These are phyloP conservation scores for Acanthamoeba castellanii DNA, from an alignment of 208 protist genomes.

Conservation along the genomic window DNA sequence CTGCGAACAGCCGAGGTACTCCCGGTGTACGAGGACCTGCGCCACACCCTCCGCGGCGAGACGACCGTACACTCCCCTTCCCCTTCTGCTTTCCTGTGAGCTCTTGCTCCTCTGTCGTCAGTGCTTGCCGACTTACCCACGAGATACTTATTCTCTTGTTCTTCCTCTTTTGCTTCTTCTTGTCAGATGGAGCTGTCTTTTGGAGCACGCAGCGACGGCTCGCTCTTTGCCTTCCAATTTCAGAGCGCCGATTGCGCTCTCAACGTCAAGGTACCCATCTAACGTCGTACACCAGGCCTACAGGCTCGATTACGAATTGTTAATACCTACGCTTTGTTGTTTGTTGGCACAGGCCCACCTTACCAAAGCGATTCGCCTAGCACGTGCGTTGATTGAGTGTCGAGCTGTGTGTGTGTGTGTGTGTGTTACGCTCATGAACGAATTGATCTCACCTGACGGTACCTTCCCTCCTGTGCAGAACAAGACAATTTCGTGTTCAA, in stretches of 20 bases:
- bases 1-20: background rate
- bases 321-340: background rate
- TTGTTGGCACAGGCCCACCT: background rate
- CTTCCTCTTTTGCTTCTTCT: no score
- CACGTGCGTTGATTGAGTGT: slow-evolving; percentile 5
- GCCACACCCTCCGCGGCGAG: slow-evolving; percentile 4
- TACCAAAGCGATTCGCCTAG: slow-evolving; percentile 53
- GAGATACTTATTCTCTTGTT: background rate
- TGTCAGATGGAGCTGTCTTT: slow-evolving; percentile 24
- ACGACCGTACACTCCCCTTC: background rate
- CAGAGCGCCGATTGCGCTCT: background rate
- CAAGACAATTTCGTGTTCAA: slow-evolving; percentile 50
- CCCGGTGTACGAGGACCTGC: slow-evolving; percentile 21
- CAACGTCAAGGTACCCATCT: background rate
- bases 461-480: background rate
- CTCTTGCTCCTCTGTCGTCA: no score
- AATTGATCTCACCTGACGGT: background rate
- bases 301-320: background rate
- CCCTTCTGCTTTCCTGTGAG: background rate
- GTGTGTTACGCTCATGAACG: background rate
- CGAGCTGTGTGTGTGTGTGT: background rate
- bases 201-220: background rate
- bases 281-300: background rate
- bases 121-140: no score
- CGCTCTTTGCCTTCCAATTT: slow-evolving; percentile 28